Base-by-base conservation (phyloP, 129 eudicot genomes). In the Erigeron canadensis region DNA sequence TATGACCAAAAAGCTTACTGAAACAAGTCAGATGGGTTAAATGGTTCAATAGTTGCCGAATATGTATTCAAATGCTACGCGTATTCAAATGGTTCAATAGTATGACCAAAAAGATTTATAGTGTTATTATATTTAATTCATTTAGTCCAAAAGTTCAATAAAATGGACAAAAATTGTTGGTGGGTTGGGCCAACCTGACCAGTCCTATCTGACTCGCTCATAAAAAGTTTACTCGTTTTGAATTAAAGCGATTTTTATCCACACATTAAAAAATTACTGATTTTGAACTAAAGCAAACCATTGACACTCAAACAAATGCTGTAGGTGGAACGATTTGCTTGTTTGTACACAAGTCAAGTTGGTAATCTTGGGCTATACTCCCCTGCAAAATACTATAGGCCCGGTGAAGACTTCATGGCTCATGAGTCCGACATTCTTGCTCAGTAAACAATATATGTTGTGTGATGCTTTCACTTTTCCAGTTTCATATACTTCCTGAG, bases 261-360 rank as follows among this genome's bases (percentile, higher is more conserved):
- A 2, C 34, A 23, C 34, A 23, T 23, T 23, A 23, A 23, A 23
- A 23, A 23, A 1, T 23, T 23, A 23, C 34, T 23, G 34, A 2
- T 23, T 23, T 23, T 23, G 34, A 23, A 23, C 34, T 23, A 23
- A 23, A 23, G 34, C 34, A 2, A 23, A n/a, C 6, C 41, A 37
- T 60, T 43, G 28, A 28, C 5, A 5, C 17, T 4, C 65, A 12
- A 60, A 34, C 15, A 42, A 34, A n/a, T 47, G 69, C 15, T 78
- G 81, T 78, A 92, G 98, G 98, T 94, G 70, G 98, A 94, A 83
- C 81, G 98, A 78, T 93, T 93, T 76, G 98, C 98, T 2, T 93
- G 98, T 72, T 86, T 93, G 10, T 93, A 93, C 82, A 80, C 96
- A 8, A 89, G 98, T 78, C 89, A 87, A 74, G 98, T 89, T 53